Evolutionary conservation across 495 filamentous ascomycete species (phyloP).

Genomic region (Schizothecium vesticola): DNA sequence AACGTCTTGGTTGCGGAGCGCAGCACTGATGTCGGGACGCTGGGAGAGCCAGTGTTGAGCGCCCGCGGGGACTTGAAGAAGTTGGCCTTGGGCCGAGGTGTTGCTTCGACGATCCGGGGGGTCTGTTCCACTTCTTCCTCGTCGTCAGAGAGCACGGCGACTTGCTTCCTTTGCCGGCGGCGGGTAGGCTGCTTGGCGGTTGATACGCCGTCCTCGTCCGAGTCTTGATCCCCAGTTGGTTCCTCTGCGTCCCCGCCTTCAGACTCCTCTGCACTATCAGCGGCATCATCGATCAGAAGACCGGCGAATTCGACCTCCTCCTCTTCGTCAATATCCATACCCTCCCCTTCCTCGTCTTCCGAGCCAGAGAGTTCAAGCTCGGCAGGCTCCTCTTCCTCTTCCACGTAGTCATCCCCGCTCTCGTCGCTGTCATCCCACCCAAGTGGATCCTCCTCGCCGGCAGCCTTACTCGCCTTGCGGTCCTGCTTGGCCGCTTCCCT

Average conservation of each 20-base stretch:
- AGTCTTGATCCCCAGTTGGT: conserved; percentile 34
- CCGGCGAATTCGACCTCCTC: conserved; percentile 15
- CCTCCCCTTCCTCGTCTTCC: conserved; percentile 37
- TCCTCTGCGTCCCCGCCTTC: conserved; percentile 38
- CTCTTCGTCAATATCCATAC: conserved; percentile 36
- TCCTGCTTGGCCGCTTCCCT: conserved; percentile 61
- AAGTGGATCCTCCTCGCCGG: conserved; percentile 44
- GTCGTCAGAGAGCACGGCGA: conserved; percentile 51
- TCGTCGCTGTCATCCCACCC: conserved; percentile 60
- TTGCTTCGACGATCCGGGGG: conserved; percentile 43
- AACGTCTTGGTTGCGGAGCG: conserved; percentile 53
- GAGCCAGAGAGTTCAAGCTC: conserved; percentile 44
- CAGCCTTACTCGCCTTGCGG: conserved; percentile 46
- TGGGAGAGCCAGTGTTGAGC: conserved; percentile 35
- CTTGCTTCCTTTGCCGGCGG: conserved; percentile 39
- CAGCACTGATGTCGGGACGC: conserved; percentile 47
- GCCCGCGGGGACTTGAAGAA: conserved; percentile 34
- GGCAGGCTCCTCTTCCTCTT: conserved; percentile 34
- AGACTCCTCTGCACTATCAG: conserved; percentile 36
- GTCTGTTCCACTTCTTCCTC: conserved; percentile 58
- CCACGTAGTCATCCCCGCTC: conserved; percentile 46
- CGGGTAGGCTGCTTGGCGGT: conserved; percentile 26
- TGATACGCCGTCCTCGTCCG: conserved; percentile 37
- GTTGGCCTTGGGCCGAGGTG: conserved; percentile 35
- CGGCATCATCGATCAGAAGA: conserved; percentile 32